Evolutionary conservation across 1,139 yeast genomes (phyloP), one percentile per base, ranked within the genome.

Genomic region (Nakaseomyces uthaithaninus): DNA sequence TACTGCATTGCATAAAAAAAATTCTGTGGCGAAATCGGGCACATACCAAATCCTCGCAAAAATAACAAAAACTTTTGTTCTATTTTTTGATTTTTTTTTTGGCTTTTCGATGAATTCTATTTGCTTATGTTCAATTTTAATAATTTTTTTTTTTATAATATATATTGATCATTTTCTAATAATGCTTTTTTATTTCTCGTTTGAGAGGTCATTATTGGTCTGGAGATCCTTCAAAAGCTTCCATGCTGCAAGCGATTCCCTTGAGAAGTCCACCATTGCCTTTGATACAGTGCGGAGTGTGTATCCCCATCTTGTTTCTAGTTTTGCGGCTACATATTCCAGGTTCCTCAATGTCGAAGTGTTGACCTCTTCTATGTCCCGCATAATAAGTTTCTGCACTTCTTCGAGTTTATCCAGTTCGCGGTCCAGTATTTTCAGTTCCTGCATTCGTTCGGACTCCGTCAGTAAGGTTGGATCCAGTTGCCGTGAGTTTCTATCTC

Each of bases 331-430:
- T 27, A 60, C 42, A 24, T 50, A 45, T 3, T 45, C 47, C 17
- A 59, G 40, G 40, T 56, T 55, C 4, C 40, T 42, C 28, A 54
- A 44, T 9, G 63, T 49, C 0, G 68, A 59, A 2, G 39, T 40
- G 38, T 63, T 63, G 0, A 65, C 63, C 27, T 63, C 60, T 4
- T 48, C 45, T 37, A 65, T 48, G 45, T 65, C 69, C 30, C 53
- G 56, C n/a, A 53, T 42, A 3, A 64, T 59, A 10, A 65, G 51
- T 18, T 51, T 51, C 31, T 58, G 57, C 42, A 68, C 65, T 30
- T 64, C 68, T 14, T 60, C 57, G 24, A 65, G 42, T 42, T 63
- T 65, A 0, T 46, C 54, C n/a, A 65, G 40, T 43, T 65, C 69
- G 24, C 47, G 52, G 27, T 54, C 51, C 4, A 64, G 39, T 31